phyloP scores from a whole-genome alignment of 495 filamentous ascomycete genomes.

The Aeminium ludgeri region DNA sequence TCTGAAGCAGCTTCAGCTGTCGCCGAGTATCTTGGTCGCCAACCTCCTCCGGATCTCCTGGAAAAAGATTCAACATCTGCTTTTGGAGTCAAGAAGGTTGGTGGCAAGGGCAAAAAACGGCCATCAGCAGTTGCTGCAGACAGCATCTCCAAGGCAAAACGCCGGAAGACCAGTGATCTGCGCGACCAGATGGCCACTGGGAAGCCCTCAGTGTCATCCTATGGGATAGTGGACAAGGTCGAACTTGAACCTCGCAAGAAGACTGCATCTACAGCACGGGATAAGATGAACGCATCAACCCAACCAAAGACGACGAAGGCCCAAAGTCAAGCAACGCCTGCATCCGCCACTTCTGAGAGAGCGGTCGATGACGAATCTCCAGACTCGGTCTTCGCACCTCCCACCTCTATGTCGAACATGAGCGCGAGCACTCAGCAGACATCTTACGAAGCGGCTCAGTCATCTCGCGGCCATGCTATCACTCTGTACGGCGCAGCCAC shows the following conservation, averaged over 20 bases:
- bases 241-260: not conserved
- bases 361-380: not conserved
- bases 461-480: not conserved
- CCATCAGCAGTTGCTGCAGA: not conserved
- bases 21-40: too few species aligned
- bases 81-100: not conserved
- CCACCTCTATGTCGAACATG: not conserved
- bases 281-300: not conserved
- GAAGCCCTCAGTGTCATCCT: not conserved
- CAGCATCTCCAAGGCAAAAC: slow-evolving; percentile 1
- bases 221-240: not conserved
- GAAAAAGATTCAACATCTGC: too few species aligned
- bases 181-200: slow-evolving; percentile 2
- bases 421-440: not conserved
- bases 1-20: too few species aligned
- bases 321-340: not conserved
- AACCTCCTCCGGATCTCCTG: too few species aligned
- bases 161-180: slow-evolving; percentile 5
- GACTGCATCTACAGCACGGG: not conserved
- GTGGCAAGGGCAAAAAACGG: not conserved
- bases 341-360: too few species aligned
- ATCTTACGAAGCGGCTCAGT: not conserved
- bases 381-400: not conserved
- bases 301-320: not conserved
- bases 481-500: not conserved